Evolutionary conservation across 1,284 basidiomycete species (phyloP).

Genomic region (Ceratobasidium sp.): DNA sequence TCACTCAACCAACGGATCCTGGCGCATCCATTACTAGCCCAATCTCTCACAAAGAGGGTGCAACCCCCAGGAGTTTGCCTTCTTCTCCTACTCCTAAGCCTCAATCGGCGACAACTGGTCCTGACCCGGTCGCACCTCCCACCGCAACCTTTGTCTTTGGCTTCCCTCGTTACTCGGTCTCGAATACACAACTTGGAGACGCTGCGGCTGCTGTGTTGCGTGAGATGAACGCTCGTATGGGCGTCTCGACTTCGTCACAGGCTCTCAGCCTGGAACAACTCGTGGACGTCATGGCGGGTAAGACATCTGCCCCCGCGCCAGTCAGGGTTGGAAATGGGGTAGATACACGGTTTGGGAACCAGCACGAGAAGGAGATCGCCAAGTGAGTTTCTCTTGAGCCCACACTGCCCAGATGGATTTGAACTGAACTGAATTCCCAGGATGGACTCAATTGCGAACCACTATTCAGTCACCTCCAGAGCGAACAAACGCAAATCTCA

Average conservation of each 20-base stretch:
- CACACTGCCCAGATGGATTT: neutral
- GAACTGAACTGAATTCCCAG: conserved; percentile 32
- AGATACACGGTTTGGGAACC: conserved; percentile 61
- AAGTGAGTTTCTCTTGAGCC: conserved; percentile 53
- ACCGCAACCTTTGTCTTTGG: conserved; percentile 74
- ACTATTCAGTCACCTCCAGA: conserved; percentile 63
- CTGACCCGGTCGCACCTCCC: conserved; percentile 50
- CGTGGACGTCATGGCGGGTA: conserved; percentile 18
- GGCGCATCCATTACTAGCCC: neutral
- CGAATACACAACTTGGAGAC: conserved; percentile 68
- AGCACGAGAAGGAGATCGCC: conserved; percentile 70
- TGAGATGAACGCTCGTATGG: conserved; percentile 79
- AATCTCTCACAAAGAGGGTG: neutral
- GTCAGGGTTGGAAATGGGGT: neutral
- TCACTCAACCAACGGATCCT: neutral
- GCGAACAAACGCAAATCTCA: conserved; percentile 52
- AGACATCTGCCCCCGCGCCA: conserved; percentile 14
- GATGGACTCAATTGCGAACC: conserved; percentile 78
- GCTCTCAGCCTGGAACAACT: conserved; percentile 30
- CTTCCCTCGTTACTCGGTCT: conserved; percentile 69
- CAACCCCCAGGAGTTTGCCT: neutral
- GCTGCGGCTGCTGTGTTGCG: conserved; percentile 73
- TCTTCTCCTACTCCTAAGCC: conserved; percentile 24
- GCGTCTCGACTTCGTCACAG: conserved; percentile 51
- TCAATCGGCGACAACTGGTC: conserved; percentile 6